Conservation (phyloP, 768 basidiomycete species). For the Trametes maxima region DNA sequence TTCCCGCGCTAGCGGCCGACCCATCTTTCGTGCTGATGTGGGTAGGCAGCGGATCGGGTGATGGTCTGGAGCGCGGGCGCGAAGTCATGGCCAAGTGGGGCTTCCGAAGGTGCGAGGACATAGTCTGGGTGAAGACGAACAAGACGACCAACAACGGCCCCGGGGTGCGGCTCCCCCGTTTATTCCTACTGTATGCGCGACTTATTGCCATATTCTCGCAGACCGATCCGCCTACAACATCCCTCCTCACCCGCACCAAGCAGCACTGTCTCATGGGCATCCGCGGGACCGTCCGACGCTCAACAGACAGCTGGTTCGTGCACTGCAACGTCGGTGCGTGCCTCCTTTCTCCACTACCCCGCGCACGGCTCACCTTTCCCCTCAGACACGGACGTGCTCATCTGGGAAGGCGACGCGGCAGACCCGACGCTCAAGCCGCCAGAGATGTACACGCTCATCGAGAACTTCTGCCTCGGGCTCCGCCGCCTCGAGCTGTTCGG, state of each 20-base stretch:
- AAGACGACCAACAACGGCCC: conserved; percentile 68
- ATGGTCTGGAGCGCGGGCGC: conserved; percentile 88
- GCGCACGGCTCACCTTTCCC: conserved; percentile 4
- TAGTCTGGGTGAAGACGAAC: conserved; percentile 99
- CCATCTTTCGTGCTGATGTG: conserved; percentile 95
- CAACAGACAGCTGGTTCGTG: conserved; percentile 94
- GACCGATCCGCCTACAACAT: conserved; percentile 86
- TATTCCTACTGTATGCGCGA: background rate
- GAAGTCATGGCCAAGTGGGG: conserved; percentile 95
- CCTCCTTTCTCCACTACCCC: conserved; percentile 16
- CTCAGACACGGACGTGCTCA: conserved; percentile 91
- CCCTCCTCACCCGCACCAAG: conserved; percentile 86
- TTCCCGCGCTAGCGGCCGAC: conserved; percentile 83
- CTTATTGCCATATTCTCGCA: conserved; percentile 33
- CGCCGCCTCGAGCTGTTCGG: conserved; percentile 92
- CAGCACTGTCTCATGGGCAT: conserved; percentile 98
- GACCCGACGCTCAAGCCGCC: conserved; percentile 91
- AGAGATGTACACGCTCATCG: conserved; percentile 93
- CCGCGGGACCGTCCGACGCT: conserved; percentile 91
- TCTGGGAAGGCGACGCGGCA: conserved; percentile 90
- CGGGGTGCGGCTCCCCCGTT: conserved; percentile 56
- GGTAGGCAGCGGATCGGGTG: conserved; percentile 90
- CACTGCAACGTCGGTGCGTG: conserved; percentile 93
- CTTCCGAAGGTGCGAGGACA: conserved; percentile 92
- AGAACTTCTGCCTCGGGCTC: conserved; percentile 95